Percentiles rank a stretch among this genome's conserved stretches.
These are phyloP conservation scores for Blepharisma undulans DNA, from an alignment of 169 alveolate species.

Conservation along the genomic window DNA sequence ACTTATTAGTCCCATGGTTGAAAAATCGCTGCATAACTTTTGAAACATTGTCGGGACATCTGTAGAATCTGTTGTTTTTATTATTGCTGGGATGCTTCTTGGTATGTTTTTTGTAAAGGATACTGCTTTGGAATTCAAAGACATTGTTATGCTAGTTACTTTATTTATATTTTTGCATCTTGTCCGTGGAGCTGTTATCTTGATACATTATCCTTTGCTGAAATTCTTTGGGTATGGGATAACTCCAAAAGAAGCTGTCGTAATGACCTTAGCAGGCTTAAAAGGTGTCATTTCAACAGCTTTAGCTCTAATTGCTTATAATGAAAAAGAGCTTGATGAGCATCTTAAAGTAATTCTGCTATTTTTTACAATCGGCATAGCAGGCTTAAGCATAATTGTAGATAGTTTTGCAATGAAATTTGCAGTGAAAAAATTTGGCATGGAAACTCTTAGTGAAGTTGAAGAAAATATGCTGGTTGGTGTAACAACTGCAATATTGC, in stretches of 20 bases:
- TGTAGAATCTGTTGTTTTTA: constrained; percentile 61
- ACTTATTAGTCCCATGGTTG: constrained; percentile 53
- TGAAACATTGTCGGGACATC: constrained; percentile 56
- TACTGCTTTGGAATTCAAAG: neutral
- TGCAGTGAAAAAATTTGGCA: neutral
- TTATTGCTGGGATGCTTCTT: constrained; percentile 63
- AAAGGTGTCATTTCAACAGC: constrained; percentile 74
- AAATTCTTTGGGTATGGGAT: constrained; percentile 56
- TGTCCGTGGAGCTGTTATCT: constrained; percentile 42
- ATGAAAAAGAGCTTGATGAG: constrained; percentile 42
- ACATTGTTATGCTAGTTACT: neutral
- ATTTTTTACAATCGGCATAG: constrained; percentile 31
- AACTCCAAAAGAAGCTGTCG: constrained; percentile 42
- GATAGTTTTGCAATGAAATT: neutral
- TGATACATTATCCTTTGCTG: constrained; percentile 48
- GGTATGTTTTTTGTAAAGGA: constrained; percentile 45
- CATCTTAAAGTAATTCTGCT: neutral
- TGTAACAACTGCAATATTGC: constrained; percentile 28
- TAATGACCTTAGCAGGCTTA: constrained; percentile 64
- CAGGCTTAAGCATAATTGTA: neutral
- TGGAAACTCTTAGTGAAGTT: constrained; percentile 10
- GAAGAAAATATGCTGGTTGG: constrained; percentile 29
- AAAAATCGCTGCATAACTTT: constrained; percentile 61
- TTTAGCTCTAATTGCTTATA: constrained; percentile 60
- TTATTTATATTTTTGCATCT: constrained; percentile 27